Conservation (phyloP, 192 early-diverging fungal genomes). For the Oehlia diaphana region DNA sequence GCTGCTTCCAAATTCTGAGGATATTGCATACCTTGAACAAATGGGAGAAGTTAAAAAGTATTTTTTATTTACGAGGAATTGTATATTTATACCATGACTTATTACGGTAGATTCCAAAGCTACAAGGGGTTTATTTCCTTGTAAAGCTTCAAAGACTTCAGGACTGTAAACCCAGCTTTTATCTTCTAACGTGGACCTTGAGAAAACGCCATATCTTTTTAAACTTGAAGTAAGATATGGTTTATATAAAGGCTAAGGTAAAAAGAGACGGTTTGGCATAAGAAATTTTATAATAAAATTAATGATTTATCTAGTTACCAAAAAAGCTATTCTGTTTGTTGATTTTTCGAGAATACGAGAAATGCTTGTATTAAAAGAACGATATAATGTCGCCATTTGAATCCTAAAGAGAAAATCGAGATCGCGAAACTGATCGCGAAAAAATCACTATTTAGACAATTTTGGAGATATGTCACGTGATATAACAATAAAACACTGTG, state of each 20-base stretch:
- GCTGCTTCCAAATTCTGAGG: constrained; percentile 90
- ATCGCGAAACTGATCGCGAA: no score
- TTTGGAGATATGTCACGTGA: no score
- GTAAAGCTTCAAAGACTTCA: constrained; percentile 62
- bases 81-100: constrained; percentile 66
- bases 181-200: background rate
- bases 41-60: background rate
- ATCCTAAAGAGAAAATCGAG: background rate
- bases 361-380: no score
- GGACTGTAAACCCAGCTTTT: constrained; percentile 3
- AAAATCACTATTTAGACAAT: no score
- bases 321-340: background rate
- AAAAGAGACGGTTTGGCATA: background rate
- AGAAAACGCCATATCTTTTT: background rate
- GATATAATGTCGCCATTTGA: background rate
- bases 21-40: constrained; percentile 76
- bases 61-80: background rate
- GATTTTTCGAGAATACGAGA: background rate
- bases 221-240: background rate
- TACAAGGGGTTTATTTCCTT: constrained; percentile 68
- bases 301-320: background rate
- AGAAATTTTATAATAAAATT: background rate
- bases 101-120: constrained; percentile 96
- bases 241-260: background rate
- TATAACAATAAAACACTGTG: no score